Evolutionary conservation across 129 eudicot genomes (phyloP), one percentile per base, ranked within the genome.

Genomic region (Deinandra increscens): DNA sequence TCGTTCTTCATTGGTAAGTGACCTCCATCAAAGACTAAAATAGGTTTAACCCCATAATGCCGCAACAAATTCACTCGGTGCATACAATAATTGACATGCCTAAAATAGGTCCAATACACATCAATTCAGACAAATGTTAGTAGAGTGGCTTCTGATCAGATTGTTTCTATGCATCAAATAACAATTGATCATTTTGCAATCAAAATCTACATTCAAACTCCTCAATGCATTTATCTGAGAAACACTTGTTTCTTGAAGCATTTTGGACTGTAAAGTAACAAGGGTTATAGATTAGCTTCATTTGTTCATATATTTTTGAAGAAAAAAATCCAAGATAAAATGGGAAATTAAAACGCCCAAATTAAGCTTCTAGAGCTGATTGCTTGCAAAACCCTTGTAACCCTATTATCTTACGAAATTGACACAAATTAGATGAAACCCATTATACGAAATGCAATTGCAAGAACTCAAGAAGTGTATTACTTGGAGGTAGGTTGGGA

Each of bases 81-180:
- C 99, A 93, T 89, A 74, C 99, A 93, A 72, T 93, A 93, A 79
- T 85, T 80, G 33, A 93, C 87, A 75, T 93, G 97, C 93, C 99
- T 93, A 58, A 12, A n/a, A 26, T 26, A 78, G 1, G 46, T 8
- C 55, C 56, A 79, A 5, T 10, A 68, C 48, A 61, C 5, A 4
- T 5, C 12, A 29, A 65, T 5, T 45, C 60, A 58, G 23, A 39
- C 3, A 12, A 2, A 68, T 36, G 39, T 6, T 4, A 36, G 7
- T 1, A 3, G 22, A 48, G 12, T 14, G 11, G 19, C 5, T 45
- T 42, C 63, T 7, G 18, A 48, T 36, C 62, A 38, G 2, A 38
- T 46, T 48, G n/a, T 19, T 7, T 48, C 26, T 48, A 41, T 60
- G 23, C 7, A 60, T 20, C 33, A 12, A n/a, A 62, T 19, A 50